Base-by-base conservation (phyloP, 352 stramenopile genomes). In the Pythium utonaiense region DNA sequence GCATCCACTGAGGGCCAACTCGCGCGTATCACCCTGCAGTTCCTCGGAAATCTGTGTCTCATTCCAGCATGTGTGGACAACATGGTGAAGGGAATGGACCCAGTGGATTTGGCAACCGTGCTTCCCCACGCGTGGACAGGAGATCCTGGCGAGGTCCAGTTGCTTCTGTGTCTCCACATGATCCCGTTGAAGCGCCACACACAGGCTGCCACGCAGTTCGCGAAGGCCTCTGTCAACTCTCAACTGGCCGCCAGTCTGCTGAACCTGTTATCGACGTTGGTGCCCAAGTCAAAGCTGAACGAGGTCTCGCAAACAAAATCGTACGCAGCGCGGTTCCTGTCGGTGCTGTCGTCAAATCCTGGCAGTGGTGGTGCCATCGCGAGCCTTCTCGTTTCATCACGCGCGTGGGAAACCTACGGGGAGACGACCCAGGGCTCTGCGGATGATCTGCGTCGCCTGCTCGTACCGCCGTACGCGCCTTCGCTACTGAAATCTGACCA, bases 151-250 rank as follows among this genome's bases (percentile, higher is more conserved):
- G 83, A 91, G 60, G 86, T 95, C 56, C 83, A 95, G 52, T 69
- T 95, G 19, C 61, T 95, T 24, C 51, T 95, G 38, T 93, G 84
- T 42, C 73, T 95, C 33, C 86, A 95, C 62, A 95, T 93, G 83
- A 95, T 93, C 50, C 83, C 83, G 6, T 71, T 95, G 19, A 95
- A 95, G 64, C 77, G 86, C 19, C 86, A 95, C 74, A 95, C 86
- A 0, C 82, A 93, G 50, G 80, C 85, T 33, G 85, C 86, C 16
- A 95, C 85, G 2, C 75, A 90, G 51, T 95, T 95, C 67, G 82
- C 86, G 2, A 93, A 93, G 58, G 76, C 79, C 9, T 78, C 83
- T 9, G 77, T 91, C 52, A 92, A 83, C 47, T 90, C 80, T 7
- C 80, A 89, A 51, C 73, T 95, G 53, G 84, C 82, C n/a, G 69